Base-by-base conservation (phyloP, 2,329 filamentous ascomycete genomes). In the Achaetomium macrosporum region DNA sequence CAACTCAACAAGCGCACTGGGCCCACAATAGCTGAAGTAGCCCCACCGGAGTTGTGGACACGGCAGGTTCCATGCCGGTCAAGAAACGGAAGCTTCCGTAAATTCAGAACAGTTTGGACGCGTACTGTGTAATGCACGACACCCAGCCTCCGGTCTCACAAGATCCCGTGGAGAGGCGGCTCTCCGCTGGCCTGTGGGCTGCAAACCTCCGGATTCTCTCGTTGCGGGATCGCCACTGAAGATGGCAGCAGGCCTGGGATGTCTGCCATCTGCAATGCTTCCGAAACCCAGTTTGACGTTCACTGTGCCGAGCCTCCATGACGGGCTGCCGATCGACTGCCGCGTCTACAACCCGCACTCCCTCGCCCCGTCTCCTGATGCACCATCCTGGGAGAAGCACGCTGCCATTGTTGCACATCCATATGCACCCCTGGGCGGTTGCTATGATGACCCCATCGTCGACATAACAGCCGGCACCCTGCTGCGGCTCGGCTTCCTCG, bases 381-480 rank as follows among this genome's bases (percentile, higher is more conserved):
- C 69, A 12, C 65, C 66, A 30, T 61, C 67, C 47, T 81, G 77
- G 77, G 64, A 60, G 40, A 71, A 70, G 45, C 71, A 82, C 58
- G 76, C 75, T 15, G 79, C 78, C 42, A 75, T 96, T 3, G 73
- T 97, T 37, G 91, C 91, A 12, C 93, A 97, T 68, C 92, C 93
- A 0, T 97, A 97, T 66, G 90, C 89, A 33, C 85, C 89, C 0
- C 73, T 97, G 47, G 93, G 93, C 5, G 93, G 92, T 5, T 84
- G 76, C 67, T 93, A 84, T 65, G 88, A 97, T 66, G 91, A 97
- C 65, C 79, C 81, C 0, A 77, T 96, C 0, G 85, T 97, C 1
- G 76, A 81, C n/a, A 73, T 82, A 9, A 71, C 87, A 2, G 82
- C 80, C 0, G 72, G 74, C 2, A 78, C 85, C 53, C 73, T 95